Evolutionary conservation across 2,329 filamentous ascomycete genomes (phyloP).

Genomic region (Alternaria sp.): DNA sequence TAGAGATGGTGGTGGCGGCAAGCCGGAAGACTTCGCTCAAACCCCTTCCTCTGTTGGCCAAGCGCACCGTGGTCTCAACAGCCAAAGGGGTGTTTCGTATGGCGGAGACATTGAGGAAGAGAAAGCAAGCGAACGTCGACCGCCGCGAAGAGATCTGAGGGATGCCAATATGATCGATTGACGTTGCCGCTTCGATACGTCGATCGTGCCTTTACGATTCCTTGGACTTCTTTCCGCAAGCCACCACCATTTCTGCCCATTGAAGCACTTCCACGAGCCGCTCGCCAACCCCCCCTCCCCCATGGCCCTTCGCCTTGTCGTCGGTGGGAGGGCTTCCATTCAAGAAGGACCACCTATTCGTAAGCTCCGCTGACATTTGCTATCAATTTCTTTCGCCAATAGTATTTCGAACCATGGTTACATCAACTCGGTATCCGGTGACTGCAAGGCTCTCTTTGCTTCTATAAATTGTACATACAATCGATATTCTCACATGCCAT

Average conservation of each 20-base stretch:
- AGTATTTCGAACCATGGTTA: not conserved
- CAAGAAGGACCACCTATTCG: not conserved
- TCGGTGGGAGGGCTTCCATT: not conserved
- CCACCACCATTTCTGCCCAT: not conserved
- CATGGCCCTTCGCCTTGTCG: not conserved
- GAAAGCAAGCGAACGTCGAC: not conserved
- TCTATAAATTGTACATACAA: not conserved
- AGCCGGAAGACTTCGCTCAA: not conserved
- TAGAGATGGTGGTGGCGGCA: not conserved
- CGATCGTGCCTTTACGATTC: slow-evolving; percentile 1
- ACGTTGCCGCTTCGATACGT: not conserved
- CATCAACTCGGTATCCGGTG: not conserved
- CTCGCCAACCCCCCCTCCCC: not conserved
- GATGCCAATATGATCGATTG: not conserved
- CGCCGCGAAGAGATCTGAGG: not conserved
- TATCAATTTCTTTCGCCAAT: not conserved
- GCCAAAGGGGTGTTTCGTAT: not conserved
- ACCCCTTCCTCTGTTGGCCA: not conserved
- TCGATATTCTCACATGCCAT: not conserved
- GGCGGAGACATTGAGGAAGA: not conserved
- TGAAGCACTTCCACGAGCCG: not conserved
- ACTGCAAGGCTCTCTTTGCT: not conserved
- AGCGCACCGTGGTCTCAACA: no score
- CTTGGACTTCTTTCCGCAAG: not conserved
- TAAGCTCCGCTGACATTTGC: not conserved